These are phyloP conservation scores for Penicillium concentricum DNA, from an alignment of 2,329 filamentous ascomycete genomes.

Conservation along the genomic window DNA sequence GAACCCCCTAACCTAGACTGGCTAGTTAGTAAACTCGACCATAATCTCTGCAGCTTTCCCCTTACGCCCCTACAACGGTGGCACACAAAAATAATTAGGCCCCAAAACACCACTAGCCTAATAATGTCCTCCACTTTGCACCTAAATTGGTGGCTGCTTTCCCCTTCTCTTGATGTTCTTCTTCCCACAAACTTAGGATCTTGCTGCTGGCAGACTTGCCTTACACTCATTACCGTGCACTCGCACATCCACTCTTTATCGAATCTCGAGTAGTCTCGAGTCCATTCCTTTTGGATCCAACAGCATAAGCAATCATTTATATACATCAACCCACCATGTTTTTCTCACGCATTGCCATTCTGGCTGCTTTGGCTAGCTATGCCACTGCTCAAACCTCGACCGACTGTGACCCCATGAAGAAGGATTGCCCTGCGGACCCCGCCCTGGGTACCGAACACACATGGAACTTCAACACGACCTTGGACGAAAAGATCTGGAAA, in stretches of 20 bases:
- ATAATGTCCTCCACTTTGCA: conserved; percentile 13
- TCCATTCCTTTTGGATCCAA: conserved; percentile 14
- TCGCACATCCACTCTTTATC: conserved; percentile 33
- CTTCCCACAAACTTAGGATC: background rate
- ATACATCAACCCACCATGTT: conserved; percentile 23
- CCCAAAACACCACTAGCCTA: conserved; percentile 14
- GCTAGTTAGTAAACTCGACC: conserved; percentile 8
- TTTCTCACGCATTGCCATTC: conserved; percentile 27
- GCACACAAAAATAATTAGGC: conserved; percentile 2
- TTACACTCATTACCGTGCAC: conserved; percentile 26
- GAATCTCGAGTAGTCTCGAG: conserved; percentile 22
- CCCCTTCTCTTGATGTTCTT: conserved; percentile 6
- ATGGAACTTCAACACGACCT: conserved; percentile 63
- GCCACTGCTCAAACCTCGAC: conserved; percentile 70
- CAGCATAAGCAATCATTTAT: conserved; percentile 2
- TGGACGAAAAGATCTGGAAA: conserved; percentile 64
- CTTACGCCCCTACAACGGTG: conserved; percentile 13
- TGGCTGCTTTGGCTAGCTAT: conserved; percentile 29
- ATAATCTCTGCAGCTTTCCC: conserved; percentile 18
- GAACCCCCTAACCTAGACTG: conserved; percentile 3
- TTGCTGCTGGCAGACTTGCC: conserved; percentile 19
- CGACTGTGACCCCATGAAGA: conserved; percentile 72
- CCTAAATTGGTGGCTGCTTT: conserved; percentile 8
- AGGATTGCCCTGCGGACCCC: conserved; percentile 67
- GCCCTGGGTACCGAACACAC: conserved; percentile 64